Conservation (phyloP, 2,329 filamentous ascomycete species). For the Scedosporium boydii region DNA sequence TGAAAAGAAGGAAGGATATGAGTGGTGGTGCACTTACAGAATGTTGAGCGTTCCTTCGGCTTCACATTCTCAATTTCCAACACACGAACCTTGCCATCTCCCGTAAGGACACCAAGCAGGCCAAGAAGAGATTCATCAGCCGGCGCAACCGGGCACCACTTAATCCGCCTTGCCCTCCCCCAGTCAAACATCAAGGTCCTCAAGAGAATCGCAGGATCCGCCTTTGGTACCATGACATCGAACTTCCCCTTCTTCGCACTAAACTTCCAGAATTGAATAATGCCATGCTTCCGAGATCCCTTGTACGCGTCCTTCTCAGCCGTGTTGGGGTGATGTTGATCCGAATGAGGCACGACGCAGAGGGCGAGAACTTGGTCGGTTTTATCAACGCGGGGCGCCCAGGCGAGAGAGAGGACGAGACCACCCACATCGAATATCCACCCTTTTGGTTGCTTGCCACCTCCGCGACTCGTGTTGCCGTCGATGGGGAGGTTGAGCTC, state of each 20-base stretch:
- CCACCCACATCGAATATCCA: conserved; percentile 48
- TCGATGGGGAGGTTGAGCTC: conserved; percentile 1
- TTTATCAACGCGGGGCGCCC: conserved; percentile 32
- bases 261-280: conserved; percentile 45
- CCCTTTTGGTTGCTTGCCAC: conserved; percentile 24
- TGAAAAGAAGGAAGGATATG: background rate
- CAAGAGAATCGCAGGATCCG: conserved; percentile 25
- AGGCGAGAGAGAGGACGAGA: conserved; percentile 41
- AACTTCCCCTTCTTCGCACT: conserved; percentile 17
- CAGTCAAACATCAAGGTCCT: conserved; percentile 38
- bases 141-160: conserved; percentile 41
- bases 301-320: conserved; percentile 26
- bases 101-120: conserved; percentile 39
- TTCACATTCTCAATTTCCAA: conserved; percentile 28
- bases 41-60: conserved; percentile 17
- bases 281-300: conserved; percentile 31
- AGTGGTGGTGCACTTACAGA: conserved; percentile 25
- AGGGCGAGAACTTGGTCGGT: conserved; percentile 38
- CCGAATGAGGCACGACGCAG: conserved; percentile 38
- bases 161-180: conserved; percentile 39
- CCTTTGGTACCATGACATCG: conserved; percentile 24
- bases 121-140: conserved; percentile 20
- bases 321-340: conserved; percentile 31
- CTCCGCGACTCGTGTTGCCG: conserved; percentile 11
- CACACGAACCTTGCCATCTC: conserved; percentile 41